Evolutionary conservation across 2,329 filamentous ascomycete species (phyloP).

Genomic region (Knufia fluminis): DNA sequence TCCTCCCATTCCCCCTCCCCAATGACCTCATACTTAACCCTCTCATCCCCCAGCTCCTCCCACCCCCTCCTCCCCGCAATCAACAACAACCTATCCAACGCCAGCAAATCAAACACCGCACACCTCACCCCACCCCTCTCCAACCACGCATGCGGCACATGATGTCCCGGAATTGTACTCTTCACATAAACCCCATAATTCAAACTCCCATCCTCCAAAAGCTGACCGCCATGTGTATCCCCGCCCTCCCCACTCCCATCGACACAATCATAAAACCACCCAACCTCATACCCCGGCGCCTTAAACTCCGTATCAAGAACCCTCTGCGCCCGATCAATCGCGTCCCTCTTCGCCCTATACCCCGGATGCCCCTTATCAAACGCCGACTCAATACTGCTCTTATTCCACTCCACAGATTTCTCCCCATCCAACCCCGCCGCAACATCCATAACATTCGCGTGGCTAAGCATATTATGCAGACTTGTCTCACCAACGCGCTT

Average conservation of each 20-base stretch:
- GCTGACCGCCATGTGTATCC: constrained; percentile 22
- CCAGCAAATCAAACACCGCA: constrained; percentile 23
- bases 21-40: constrained; percentile 3
- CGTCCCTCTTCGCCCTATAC: constrained; percentile 18
- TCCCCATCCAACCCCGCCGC: constrained; percentile 26
- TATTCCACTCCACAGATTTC: constrained; percentile 22
- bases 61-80: constrained; percentile 8
- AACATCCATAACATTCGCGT: constrained; percentile 26
- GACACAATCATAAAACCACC: constrained; percentile 29
- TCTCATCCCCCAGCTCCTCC: background rate
- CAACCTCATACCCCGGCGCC: constrained; percentile 27
- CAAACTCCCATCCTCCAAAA: constrained; percentile 16
- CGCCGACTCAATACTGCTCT: constrained; percentile 20
- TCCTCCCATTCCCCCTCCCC: constrained; percentile 12
- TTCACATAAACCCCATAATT: constrained; percentile 19
- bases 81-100: constrained; percentile 18
- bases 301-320: constrained; percentile 28
- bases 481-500: constrained; percentile 23
- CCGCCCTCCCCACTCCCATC: constrained; percentile 21
- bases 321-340: constrained; percentile 23
- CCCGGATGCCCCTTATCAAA: constrained; percentile 22
- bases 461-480: constrained; percentile 26
- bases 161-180: constrained; percentile 27
- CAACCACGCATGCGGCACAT: constrained; percentile 28
- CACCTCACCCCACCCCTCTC: constrained; percentile 12